Conservation (phyloP, 2,329 filamentous ascomycete genomes). For the Aspergillus aculeatinus region DNA sequence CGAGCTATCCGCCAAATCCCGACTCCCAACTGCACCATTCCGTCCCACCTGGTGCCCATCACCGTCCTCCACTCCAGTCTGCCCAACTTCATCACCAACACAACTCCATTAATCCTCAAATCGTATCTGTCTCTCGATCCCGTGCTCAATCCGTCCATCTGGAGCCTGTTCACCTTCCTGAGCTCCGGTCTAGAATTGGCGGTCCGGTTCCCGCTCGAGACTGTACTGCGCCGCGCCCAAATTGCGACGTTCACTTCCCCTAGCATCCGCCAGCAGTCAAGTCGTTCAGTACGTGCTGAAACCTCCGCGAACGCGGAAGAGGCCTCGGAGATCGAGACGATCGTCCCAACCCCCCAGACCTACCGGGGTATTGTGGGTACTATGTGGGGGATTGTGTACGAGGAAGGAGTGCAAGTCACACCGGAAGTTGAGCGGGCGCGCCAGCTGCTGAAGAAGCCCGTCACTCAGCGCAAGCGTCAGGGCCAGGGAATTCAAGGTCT, state of each 20-base stretch:
- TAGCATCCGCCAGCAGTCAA: slow-evolving; percentile 44
- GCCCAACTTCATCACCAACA: slow-evolving; percentile 77
- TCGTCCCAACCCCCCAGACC: slow-evolving; percentile 71
- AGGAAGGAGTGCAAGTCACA: slow-evolving; percentile 64
- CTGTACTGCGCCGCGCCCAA: slow-evolving; percentile 84
- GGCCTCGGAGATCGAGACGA: slow-evolving; percentile 59
- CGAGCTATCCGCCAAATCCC: slow-evolving; percentile 75
- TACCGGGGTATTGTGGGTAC: slow-evolving; percentile 89
- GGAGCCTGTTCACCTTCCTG: slow-evolving; percentile 78
- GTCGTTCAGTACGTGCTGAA: slow-evolving; percentile 20
- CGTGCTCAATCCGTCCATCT: slow-evolving; percentile 74
- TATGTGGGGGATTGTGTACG: slow-evolving; percentile 79
- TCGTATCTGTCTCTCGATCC: slow-evolving; percentile 82
- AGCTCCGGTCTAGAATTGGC: slow-evolving; percentile 78
- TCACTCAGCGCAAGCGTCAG: slow-evolving; percentile 43
- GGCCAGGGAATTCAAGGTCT: slow-evolving; percentile 57
- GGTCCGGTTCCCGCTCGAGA: slow-evolving; percentile 86
- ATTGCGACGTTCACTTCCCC: slow-evolving; percentile 66
- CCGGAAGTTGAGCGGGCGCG: slow-evolving; percentile 48
- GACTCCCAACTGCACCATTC: slow-evolving; percentile 66
- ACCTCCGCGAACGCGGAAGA: slow-evolving; percentile 14
- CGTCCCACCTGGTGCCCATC: slow-evolving; percentile 70
- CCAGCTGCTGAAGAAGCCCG: slow-evolving; percentile 39
- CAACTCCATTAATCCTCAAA: slow-evolving; percentile 80
- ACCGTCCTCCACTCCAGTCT: slow-evolving; percentile 83